Base-by-base conservation (phyloP, 2,329 filamentous ascomycete genomes). In the Epichloe festucae region DNA sequence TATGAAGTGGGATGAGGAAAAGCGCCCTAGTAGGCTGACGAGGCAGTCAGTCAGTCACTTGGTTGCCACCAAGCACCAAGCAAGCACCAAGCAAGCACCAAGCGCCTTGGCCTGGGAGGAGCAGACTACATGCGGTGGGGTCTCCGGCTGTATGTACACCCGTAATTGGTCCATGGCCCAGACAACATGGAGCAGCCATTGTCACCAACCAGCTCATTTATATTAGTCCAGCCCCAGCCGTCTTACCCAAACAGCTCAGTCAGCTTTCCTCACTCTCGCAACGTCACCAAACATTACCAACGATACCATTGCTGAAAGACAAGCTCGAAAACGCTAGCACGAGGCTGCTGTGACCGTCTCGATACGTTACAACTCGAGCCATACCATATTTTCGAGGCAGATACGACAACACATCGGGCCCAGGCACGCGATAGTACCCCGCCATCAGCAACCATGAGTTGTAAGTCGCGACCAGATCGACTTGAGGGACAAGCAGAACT, bases 361-460 rank as follows among this genome's bases (percentile, higher is more conserved):
- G 36, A 48, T 8, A 27, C 46, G 7, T 40, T 40, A 14, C 46
- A 31, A 38, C 38, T 36, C 47, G 40, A 51, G 35, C 6, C 48
- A 34, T 46, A 39, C 23, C 27, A 27, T 8, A 11, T 36, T 40
- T n/a, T n/a, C n/a, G 46, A 39, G 35, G 23, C 21, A 46, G 35
- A 47, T 36, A 3, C 15, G 11, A 12, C 17, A 27, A 17, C 34
- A n/a, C 46, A n/a, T 7, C 46, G 27, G 36, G 36, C 39, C 31
- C 14, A n/a, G 48, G 34, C 44, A 21, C 43, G 47, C 52, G 52
- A 51, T 42, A 56, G 43, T 60, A 61, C 60, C 59, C 60, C 59
- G 58, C 60, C 62, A 62, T 57, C 55, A 51, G 47, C 52, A 55
- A 56, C 58, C 54, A 65, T 65, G 63, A 64, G 62, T 54, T 61